These are phyloP conservation scores for Gossypium rotundifolium DNA, from an alignment of 345 rosid species.

Conservation along the genomic window DNA sequence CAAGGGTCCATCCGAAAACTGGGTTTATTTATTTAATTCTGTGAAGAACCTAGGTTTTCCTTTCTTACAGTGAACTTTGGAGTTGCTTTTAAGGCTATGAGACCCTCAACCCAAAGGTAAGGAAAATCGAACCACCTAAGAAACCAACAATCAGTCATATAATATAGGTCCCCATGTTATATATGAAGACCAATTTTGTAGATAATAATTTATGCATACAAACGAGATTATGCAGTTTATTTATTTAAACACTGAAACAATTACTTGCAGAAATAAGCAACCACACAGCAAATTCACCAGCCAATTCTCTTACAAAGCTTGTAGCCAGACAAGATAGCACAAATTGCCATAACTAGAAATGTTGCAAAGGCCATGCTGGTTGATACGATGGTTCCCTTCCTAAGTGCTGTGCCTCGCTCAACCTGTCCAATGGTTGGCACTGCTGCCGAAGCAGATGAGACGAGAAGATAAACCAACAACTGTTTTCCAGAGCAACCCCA, in stretches of 20 bases:
- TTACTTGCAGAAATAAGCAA: neutral
- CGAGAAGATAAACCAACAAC: slow-evolving; percentile 58
- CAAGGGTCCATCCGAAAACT: too few species aligned
- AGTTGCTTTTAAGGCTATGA: too few species aligned
- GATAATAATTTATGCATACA: neutral
- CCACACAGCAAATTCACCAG: neutral
- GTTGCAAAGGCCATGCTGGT: slow-evolving; percentile 40
- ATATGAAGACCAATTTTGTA: neutral
- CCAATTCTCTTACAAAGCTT: slow-evolving; percentile 69
- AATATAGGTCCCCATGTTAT: too few species aligned
- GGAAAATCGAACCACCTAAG: neutral
- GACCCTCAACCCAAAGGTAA: too few species aligned
- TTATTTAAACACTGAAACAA: neutral
- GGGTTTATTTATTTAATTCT: too few species aligned
- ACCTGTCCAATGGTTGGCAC: slow-evolving; percentile 32
- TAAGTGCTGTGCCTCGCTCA: slow-evolving; percentile 25
- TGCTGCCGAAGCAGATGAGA: slow-evolving; percentile 58
- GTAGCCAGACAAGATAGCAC: slow-evolving; percentile 58
- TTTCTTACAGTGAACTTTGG: too few species aligned
- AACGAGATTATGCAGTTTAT: neutral
- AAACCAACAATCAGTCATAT: neutral
- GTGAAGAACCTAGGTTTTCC: too few species aligned
- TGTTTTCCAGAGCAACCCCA: slow-evolving; percentile 14
- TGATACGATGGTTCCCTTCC: slow-evolving; percentile 39
- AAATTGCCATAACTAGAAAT: slow-evolving; percentile 38